A percentile compares a stretch with the other conserved stretches of the same genome.
These are phyloP conservation scores for Russula ochroleuca DNA, from an alignment of 768 basidiomycete species.

Conservation along the genomic window DNA sequence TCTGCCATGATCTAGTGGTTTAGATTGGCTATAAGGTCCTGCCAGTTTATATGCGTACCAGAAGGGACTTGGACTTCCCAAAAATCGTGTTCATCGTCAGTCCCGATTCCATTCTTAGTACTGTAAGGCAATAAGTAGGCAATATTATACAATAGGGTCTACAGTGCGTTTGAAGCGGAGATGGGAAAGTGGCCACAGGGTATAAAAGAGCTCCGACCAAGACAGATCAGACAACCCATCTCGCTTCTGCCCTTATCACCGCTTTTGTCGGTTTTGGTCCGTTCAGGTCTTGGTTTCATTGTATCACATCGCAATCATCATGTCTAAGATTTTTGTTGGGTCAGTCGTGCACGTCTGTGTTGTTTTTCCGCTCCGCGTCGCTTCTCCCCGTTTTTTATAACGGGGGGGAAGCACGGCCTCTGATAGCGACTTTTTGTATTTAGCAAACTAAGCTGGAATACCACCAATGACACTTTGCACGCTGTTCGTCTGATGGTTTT, in stretches of 20 bases:
- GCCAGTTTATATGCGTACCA: no score
- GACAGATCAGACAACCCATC: conserved; percentile 21
- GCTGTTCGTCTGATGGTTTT: conserved; percentile 71
- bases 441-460: conserved; percentile 96
- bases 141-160: conserved; percentile 4
- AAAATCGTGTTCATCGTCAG: no score
- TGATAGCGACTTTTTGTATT: conserved; percentile 49
- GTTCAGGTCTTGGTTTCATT: conserved; percentile 26
- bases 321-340: conserved; percentile 90
- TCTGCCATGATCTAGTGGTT: no score
- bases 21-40: no score
- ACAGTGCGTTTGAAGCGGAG: conserved; percentile 43
- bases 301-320: conserved; percentile 44
- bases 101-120: no score
- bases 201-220: conserved; percentile 39
- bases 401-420: conserved; percentile 36
- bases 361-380: conserved; percentile 42
- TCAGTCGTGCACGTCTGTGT: conserved; percentile 67
- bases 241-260: conserved; percentile 22
- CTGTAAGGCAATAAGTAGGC: no score
- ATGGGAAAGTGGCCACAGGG: conserved; percentile 39
- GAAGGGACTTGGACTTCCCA: no score
- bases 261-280: conserved; percentile 27
- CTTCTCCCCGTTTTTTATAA: conserved; percentile 37
- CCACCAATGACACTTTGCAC: conserved; percentile 87